Base-by-base conservation (phyloP, 2,329 filamentous ascomycete species). In the Aspergillus sp. region DNA sequence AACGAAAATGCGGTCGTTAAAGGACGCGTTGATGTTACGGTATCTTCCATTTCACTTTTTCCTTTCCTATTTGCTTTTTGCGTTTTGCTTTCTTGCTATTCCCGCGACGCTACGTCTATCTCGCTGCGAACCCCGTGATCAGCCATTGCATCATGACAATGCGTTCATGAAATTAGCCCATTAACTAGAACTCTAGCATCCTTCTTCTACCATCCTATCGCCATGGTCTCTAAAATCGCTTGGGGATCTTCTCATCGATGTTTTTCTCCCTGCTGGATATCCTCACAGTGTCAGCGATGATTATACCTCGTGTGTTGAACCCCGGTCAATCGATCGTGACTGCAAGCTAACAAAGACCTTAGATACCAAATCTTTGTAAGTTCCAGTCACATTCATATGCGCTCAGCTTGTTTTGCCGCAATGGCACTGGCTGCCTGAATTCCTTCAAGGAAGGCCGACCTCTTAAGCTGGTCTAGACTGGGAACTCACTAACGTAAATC, bases 201-300 rank as follows among this genome's bases (percentile, higher is more conserved):
- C 61, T 31, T 56, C 67, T 31, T 63, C 66, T 12, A 39, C 49
- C 36, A 16, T 59, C 18, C 56, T 62, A 12, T 58, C 36, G 7
- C n/a, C 64, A 62, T 71, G 69, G 68, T 71, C 68, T 32, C 36
- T 62, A 6, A 63, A 62, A 32, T 64, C 69, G 16, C 61, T 75
- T 26, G 20, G 69, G 71, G 65, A 76, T 76, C 66, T 73, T 64
- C 63, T 85, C 2, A 72, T 92, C 47, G 87, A 91, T 65, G 85
- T 93, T 29, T 96, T 96, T 71, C 82, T 96, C 1, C 93, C 93
- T 0, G 87, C 90, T 1, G 92, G 92, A n/a, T 97, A 89, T 74
- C 93, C 92, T 0, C 85, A 92, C 65, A 95, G 89, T 52, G 93
- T 97, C 31, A 94, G 90, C 1, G 80, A 85, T 14, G 92, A 97